Base-by-base conservation (phyloP, 352 stramenopile species). In the Pythium utonaiense region DNA sequence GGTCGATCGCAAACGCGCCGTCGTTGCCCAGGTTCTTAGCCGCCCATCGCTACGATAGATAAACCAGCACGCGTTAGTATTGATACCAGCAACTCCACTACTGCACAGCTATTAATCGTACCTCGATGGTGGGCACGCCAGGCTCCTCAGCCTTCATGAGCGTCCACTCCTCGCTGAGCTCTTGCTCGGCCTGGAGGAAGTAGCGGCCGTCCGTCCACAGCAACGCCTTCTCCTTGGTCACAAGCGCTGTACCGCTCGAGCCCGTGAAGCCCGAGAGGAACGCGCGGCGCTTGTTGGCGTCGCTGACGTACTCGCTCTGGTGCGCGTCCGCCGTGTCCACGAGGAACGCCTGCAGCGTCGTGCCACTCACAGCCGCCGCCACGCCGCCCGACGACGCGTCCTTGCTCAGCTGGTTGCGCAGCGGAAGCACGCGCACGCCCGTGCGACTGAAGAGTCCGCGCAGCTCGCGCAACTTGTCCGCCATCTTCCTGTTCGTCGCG, bases 181-280 rank as follows among this genome's bases (percentile, higher is more conserved):
- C 74, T 48, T 98, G 73, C 52, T 90, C 81, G 14, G 97, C 98
- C 78, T 99, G 97, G 44, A 98, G 74, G 66, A 97, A 99, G 66
- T 99, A 99, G 41, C 98, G 82, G 0, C 96, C 97, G 65, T 99
- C 97, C 6, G 97, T 99, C 97, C 97, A 99, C 45, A 99, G 80
- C 49, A 98, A 71, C 28, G 93, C 95, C 62, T 97, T 80, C 22
- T 88, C 77, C 4, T 58, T 54, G 6, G 89, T 97, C 59, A 97
- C 79, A 0, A 96, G 57, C 7, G 83, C 96, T 5, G 96, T 99
- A 22, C 98, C 98, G 19, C 96, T 98, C 44, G 89, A 98, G 14
- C 98, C 98, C 52, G 96, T 96, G 77, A 99, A 99, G 36, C 89
- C 91, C 14, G 89, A 98, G 44, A 99, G 71, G 71, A 97, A 99